Base-by-base conservation (phyloP, 257 asterid genomes). In the Forsythia suspensa region DNA sequence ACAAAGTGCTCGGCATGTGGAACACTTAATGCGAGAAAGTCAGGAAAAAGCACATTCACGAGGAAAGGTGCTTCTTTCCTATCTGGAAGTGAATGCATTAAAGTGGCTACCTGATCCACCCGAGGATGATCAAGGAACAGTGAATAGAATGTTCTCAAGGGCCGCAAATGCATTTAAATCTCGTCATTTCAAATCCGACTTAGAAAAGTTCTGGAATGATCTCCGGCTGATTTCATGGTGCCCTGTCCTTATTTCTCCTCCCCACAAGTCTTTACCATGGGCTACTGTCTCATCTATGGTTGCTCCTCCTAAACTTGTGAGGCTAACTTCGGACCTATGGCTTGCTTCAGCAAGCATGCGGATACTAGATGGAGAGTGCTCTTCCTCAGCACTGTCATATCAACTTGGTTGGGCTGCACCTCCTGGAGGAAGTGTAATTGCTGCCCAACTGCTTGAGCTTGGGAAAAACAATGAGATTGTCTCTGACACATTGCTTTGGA, bases 331-430 rank as follows among this genome's bases (percentile, higher is more conserved):
- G 4, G 99, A 95, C 75, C 37, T 90, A 87, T 95, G 99, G 99
- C 97, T 95, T 81, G 99, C 91, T 75, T 95, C 98, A 67, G 99
- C 98, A 65, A 95, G 99, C 84, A 91, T 95, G 99, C 90, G 99
- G 73, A 93, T 95, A 84, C 87, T 95, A 82, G 99, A 95, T 80
- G 94, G 95, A 82, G 97, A 95, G 80, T 95, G 96, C 85, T 95
- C 98, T 75, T 93, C 96, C 77, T 90, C 99, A 71, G 87, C 89
- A 63, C 89, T 95, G 81, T 90, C 99, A 80, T 78, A 84, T 80
- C 93, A 84, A 76, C 95, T 95, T 80, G 98, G 98, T 72, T 95
- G 99, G 98, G 90, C 97, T 77, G 89, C 87, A 78, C 91, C 97
- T 39, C 99, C 99, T 42, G 96, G 93, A 71, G 99, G 98, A 82